Percentiles rank a stretch among this genome's conserved stretches.
Evolutionary conservation across 2,329 filamentous ascomycete species (phyloP).

Genomic region (Ophiostoma perfectum): DNA sequence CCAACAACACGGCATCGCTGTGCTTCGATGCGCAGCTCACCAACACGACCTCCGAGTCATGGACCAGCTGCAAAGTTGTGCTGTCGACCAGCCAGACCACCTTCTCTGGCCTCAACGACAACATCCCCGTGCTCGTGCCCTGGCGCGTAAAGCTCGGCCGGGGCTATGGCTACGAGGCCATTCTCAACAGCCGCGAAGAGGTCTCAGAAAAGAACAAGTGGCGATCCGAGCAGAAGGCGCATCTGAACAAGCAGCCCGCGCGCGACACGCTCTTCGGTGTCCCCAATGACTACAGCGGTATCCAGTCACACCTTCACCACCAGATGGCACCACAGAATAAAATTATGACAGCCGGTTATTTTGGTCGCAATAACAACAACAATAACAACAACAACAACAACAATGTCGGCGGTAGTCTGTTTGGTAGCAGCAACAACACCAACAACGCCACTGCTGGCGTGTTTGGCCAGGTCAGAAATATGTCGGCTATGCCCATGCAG

Average conservation of each 20-base stretch:
- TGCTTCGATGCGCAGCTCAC: conserved; percentile 58
- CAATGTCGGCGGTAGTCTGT: too few relatives aligned
- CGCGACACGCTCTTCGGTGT: conserved; percentile 24
- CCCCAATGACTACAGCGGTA: neutral
- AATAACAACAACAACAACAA: too few relatives aligned
- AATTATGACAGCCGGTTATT: neutral
- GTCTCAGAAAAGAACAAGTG: conserved; percentile 32
- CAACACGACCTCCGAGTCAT: conserved; percentile 59
- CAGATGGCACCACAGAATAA: neutral
- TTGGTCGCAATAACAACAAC: too few relatives aligned
- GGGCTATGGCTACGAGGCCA: conserved; percentile 26
- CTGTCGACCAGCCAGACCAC: conserved; percentile 60
- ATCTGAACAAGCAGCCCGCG: conserved; percentile 29
- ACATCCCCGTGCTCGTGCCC: conserved; percentile 48
- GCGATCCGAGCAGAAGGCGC: conserved; percentile 29
- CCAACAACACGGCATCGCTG: conserved; percentile 46
- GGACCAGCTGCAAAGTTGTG: conserved; percentile 54
- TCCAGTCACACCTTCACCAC: neutral
- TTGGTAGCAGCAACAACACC: neutral
- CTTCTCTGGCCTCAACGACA: conserved; percentile 51
- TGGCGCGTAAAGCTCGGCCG: conserved; percentile 52
- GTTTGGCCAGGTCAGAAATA: too few relatives aligned
- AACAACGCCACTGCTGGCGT: neutral
- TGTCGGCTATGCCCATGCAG: neutral
- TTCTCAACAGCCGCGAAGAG: conserved; percentile 40